phyloP scores from a whole-genome alignment of 768 basidiomycete species.

The Lentinula edodes region DNA sequence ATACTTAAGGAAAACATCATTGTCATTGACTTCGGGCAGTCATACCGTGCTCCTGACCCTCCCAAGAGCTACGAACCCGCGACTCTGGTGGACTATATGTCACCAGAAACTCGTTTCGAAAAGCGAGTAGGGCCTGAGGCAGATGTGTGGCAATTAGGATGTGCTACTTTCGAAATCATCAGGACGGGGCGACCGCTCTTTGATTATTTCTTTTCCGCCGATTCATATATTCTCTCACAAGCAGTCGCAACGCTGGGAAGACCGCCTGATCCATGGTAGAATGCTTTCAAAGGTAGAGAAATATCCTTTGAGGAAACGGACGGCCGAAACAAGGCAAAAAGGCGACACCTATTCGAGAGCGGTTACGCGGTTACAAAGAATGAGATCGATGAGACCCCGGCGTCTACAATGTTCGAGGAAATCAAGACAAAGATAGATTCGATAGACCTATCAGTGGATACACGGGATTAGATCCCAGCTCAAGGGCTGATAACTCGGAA shows the following conservation, averaged over 20 bases:
- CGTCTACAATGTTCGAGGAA: conserved; percentile 26
- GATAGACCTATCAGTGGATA: conserved; percentile 20
- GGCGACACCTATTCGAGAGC: too few species aligned
- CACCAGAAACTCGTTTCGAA: background rate
- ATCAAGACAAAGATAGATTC: conserved; percentile 16
- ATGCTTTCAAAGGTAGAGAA: too few species aligned
- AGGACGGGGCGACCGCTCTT: conserved; percentile 25
- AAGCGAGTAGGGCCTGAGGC: background rate
- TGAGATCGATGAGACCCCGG: conserved; percentile 6
- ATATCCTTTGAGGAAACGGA: too few species aligned
- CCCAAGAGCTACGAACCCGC: conserved; percentile 16
- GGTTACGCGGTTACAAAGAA: conserved; percentile 17
- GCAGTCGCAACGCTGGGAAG: conserved; percentile 30
- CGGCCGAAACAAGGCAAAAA: too few species aligned
- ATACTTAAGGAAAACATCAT: conserved; percentile 18
- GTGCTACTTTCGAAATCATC: conserved; percentile 6
- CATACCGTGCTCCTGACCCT: conserved; percentile 13
- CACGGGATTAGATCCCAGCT: conserved; percentile 16
- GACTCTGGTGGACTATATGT: conserved; percentile 12
- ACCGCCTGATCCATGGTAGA: conserved; percentile 39
- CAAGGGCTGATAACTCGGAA: conserved; percentile 10
- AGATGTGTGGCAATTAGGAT: conserved; percentile 9
- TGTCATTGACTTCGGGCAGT: conserved; percentile 22
- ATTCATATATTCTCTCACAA: conserved; percentile 24
- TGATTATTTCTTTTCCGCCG: conserved; percentile 28